Base-by-base conservation (phyloP, 768 basidiomycete genomes). In the Galerina marginata region DNA sequence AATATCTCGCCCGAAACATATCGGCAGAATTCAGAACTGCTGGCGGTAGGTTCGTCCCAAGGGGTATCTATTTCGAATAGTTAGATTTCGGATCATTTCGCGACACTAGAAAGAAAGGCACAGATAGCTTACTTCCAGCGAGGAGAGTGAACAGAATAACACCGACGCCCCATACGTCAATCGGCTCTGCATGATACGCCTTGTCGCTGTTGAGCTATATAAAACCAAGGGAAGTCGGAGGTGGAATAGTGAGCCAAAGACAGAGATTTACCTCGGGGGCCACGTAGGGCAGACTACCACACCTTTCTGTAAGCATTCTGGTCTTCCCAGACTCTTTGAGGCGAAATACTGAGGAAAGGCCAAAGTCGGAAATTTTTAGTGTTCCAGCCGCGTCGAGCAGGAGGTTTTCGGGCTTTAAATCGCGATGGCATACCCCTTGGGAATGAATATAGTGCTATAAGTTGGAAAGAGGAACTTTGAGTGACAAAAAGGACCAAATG, bases 101-200 rank as follows among this genome's bases (percentile, higher is more conserved):
- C 2, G 29, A 33, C 0, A 33, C 7, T 33, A 3, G 2, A 5
- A 5, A 33, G 29, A 20, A 20, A 53, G 4, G 4, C 14, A 15
- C n/a, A 63, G 20, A 61, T 42, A 5, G 81, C 89, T 38, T 71
- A 96, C 96, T 99, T 48, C 97, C 97, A 7, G 84, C 89, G 0
- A 99, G 79, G 47, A 99, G 78, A 0, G 96, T 92, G 71, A 92
- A 99, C 0, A 99, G 78, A 47, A 99, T 96, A 26, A 99, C 92
- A 0, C 97, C 97, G 43, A 93, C 85, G 0, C 95, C 95, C 97
- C 97, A 99, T 9, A 93, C 87, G 71, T 99, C 97, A 23, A 99
- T 85, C 0, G 97, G 95, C 59, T 97, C 94, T 2, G 95, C 97
- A 12, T 86, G 73, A 74, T 99, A 99, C 0, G 92, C 83, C 9